Conservation (phyloP, 176 grass and related monocot genomes). For the Pharus latifolius region DNA sequence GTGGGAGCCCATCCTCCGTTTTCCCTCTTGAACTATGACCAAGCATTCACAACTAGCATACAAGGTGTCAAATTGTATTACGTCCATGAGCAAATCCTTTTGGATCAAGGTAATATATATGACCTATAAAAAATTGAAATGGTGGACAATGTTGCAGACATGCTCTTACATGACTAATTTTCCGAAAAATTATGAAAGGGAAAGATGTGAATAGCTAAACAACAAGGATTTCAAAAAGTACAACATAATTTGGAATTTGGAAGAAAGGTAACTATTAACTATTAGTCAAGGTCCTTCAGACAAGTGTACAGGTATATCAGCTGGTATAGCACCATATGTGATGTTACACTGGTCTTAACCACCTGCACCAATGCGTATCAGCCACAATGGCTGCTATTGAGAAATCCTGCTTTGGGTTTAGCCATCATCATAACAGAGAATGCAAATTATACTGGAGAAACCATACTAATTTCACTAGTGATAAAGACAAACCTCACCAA, state of each 20-base stretch:
- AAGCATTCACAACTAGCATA: neutral
- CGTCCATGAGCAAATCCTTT: too few species aligned
- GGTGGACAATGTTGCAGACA: too few species aligned
- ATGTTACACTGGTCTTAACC: neutral
- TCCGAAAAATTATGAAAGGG: too few species aligned
- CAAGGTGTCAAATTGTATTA: neutral
- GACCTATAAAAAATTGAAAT: too few species aligned
- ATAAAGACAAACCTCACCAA: slow-evolving; percentile 83
- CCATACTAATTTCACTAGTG: neutral
- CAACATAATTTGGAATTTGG: neutral
- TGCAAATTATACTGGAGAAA: neutral
- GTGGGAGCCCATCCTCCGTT: neutral
- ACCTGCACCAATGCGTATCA: neutral
- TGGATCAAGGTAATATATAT: too few species aligned
- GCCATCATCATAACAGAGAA: neutral
- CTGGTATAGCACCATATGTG: too few species aligned
- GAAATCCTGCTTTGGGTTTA: neutral
- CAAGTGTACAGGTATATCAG: too few species aligned
- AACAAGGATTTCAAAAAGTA: neutral
- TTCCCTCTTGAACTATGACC: neutral
- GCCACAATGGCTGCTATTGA: too few species aligned
- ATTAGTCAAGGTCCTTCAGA: too few species aligned
- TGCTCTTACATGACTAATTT: too few species aligned
- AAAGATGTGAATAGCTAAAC: neutral
- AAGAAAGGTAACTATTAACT: neutral